Base-by-base conservation (phyloP, 176 grass and related monocot species). In the Neostapfia colusana region DNA sequence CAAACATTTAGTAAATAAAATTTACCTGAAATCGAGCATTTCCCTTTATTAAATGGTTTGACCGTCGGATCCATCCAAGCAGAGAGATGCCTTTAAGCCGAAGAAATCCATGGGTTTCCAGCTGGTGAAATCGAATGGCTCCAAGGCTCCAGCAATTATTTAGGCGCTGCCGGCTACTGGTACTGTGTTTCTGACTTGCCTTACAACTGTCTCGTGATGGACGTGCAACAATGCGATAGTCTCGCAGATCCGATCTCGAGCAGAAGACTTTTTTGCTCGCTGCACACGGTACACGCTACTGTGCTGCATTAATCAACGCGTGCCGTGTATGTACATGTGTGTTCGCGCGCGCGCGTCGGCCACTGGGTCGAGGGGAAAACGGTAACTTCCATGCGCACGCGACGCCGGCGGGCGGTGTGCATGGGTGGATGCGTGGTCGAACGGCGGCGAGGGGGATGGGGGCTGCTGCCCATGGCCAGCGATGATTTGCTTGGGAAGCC, bases 401-500 rank as follows among this genome's bases (percentile, higher is more conserved):
- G 31, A 69, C 14, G 72, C 15, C 61, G 27, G 40, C 23, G 35
- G 46, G 6, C 46, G 16, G 28, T 14, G 25, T 28, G 26, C 43
- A 70, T 54, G 51, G 51, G 51, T 9, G 51, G 50, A 53, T 48
- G 67, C 58, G 51, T 82, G 34, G 74, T 23, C 23, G 21, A 40
- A 72, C 60, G 85, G 79, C 59, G 49, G 42, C 31, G 67, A 17
- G 18, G 46, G 6, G 57, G 38, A 50, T 10, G 37, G 26, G 28
- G n/a, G n/a, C n/a, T n/a, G n/a, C n/a, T n/a, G 42, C 38, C 58
- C n/a, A 8, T 9, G 41, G 12, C 54, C 44, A 71, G n/a, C 78
- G 44, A 55, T 40, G 71, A 75, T 83, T 84, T 88, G 21, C 86
- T 84, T 76, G 23, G 76, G 70, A 74, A 43, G 65, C 61, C 87